Conservation (phyloP, 176 grass and related monocot species). For the Carex cristatella region DNA sequence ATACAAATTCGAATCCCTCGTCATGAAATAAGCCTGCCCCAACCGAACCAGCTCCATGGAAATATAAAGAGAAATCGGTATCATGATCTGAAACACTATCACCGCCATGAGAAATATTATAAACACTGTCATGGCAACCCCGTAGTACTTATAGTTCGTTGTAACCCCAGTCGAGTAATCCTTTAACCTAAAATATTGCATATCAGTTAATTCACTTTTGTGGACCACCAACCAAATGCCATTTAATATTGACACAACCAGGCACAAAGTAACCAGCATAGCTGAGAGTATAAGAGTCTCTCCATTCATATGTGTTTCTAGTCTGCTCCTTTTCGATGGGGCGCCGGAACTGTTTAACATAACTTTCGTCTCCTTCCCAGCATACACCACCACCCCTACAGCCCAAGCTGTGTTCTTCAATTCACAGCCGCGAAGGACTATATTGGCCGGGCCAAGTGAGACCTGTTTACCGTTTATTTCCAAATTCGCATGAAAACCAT, state of each 20-base stretch:
- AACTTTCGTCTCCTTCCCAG: conserved; percentile 81
- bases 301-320: conserved; percentile 66
- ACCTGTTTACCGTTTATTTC: conserved; percentile 48
- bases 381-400: conserved; percentile 78
- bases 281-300: conserved; percentile 61
- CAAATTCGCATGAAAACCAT: conserved; percentile 63
- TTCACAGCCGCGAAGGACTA: conserved; percentile 82
- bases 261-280: conserved; percentile 63
- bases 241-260: conserved; percentile 34
- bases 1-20: conserved; percentile 45
- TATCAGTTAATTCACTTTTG: conserved; percentile 33
- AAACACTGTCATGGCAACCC: conserved; percentile 63
- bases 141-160: conserved; percentile 71
- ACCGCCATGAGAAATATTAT: conserved; percentile 70
- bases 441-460: conserved; percentile 58
- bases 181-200: conserved; percentile 59
- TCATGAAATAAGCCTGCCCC: conserved; percentile 77
- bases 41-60: conserved; percentile 88
- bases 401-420: conserved; percentile 79
- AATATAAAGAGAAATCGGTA: conserved; percentile 92
- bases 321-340: conserved; percentile 58
- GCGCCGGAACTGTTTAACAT: conserved; percentile 81
- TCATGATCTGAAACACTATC: conserved; percentile 84
- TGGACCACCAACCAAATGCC: conserved; percentile 71
- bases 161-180: conserved; percentile 47